Base-by-base conservation (phyloP, 176 grass and related monocot species). In the Calamus simplicifolius region DNA sequence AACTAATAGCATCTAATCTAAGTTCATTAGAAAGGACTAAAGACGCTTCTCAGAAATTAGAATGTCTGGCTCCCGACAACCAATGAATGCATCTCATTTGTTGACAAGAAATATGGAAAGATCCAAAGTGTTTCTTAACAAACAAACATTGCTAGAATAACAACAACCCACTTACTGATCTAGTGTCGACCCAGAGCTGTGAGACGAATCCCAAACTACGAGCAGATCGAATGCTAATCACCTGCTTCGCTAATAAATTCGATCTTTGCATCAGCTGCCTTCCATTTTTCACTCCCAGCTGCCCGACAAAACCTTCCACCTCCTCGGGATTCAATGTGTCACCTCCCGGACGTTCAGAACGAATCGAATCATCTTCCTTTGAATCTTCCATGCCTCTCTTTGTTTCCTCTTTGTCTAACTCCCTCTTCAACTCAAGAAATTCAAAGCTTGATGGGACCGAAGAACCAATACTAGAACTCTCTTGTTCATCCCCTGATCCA, bases 121-220 rank as follows among this genome's bases (percentile, higher is more conserved):
- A 43, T 43, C 5, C 62, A 63, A 35, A n/a, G 49, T 29, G 50
- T 21, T 31, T 6, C 15, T 31, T 51, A 25, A 50, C 38, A 23
- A 25, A 50, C 38, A 23, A 26, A 54, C n/a, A 15, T 53, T 61
- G 38, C 16, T 73, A 0, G 6, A 17, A 27, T 12, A 15, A 52
- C 63, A 59, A 50, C 16, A 59, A 59, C 59, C 7, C 5, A 29
- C 78, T 38, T 78, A 89, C 86, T 74, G 65, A 76, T 17, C 59
- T 70, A 18, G 78, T 57, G 69, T 97, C 78, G 60, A 97, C 75
- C 92, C 92, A 97, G 21, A 97, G 81, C 76, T 97, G 87, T 49
- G 92, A 97, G 61, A 97, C 84, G 56, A 91, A 97, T 6, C 92
- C 92, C 17, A 97, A 75, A 81, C 86, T 97, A 18, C 69, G 72